Evolutionary conservation across 179 eudicot genomes (phyloP), one percentile per base, ranked within the genome.

Genomic region (Nepenthes alata): DNA sequence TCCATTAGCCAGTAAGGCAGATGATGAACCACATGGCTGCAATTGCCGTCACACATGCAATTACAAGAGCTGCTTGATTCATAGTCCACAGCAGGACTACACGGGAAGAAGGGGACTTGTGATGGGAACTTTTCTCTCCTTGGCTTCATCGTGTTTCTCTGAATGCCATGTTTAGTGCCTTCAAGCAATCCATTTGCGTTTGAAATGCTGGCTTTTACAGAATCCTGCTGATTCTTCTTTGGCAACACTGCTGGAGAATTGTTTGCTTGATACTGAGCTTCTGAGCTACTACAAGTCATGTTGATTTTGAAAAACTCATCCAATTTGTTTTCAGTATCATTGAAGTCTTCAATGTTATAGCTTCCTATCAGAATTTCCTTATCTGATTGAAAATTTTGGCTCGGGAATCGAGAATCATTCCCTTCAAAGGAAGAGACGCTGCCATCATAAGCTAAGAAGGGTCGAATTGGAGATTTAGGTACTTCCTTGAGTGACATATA

Each of bases 51-150:
- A 52, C 56, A 74, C 38, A 64, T 66, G 60, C 69, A 72, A 73
- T 67, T 73, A 38, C 84, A 69, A 60, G 76, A 70, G 69, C 70
- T 73, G 49, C 77, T 77, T 41, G 80, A 63, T 69, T 78, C 80
- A 57, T 70, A 73, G 65, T 55, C 75, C 25, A 57, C 11, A 2
- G 59, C 78, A 47, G 63, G 60, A 64, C 63, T 60, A 58, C 65
- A 80, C 63, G 71, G 44, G 62, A 61, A 56, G 35, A 61, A 61
- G n/a, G 85, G 80, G 59, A 47, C 45, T 61, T 71, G 62, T 55
- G 82, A 69, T 41, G 48, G 56, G 55, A 70, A 57, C 49, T 67
- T 73, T 57, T 68, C 72, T 66, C 60, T 69, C 41, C 35, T 58
- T 44, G 38, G 60, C 70, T 53, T 74, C 60, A 10, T 71, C 60